phyloP scores from a whole-genome alignment of 257 asterid species.

The Cordia subcordata region DNA sequence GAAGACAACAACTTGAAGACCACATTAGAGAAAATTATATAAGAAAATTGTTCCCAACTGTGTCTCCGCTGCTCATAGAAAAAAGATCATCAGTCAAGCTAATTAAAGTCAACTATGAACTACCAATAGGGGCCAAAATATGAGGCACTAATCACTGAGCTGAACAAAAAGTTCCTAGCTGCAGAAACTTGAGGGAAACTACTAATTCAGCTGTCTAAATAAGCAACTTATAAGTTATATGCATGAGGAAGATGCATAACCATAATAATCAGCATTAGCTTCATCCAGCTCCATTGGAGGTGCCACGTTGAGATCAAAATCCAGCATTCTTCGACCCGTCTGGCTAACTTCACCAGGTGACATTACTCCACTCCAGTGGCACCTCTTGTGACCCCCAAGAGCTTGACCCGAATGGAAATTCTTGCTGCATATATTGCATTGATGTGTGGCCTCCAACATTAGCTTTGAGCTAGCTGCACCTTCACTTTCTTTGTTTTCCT shows the following conservation, averaged over 20 bases:
- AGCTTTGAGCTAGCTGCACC: conserved; percentile 15
- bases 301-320: conserved; percentile 47
- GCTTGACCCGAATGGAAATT: conserved; percentile 12
- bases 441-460: conserved; percentile 2
- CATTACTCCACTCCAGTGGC: conserved; percentile 3
- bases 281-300: conserved; percentile 36
- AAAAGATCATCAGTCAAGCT: conserved; percentile 1
- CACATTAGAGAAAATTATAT: conserved; percentile 11
- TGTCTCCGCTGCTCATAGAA: neutral
- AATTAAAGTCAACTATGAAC: neutral
- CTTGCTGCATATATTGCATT: conserved; percentile 12
- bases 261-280: conserved; percentile 2
- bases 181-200: conserved; percentile 7
- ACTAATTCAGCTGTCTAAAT: conserved; percentile 6
- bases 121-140: neutral
- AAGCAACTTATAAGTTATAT: neutral
- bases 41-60: conserved; percentile 11
- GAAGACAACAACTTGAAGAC: conserved; percentile 12
- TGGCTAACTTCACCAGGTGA: conserved; percentile 15
- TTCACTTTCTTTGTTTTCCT: conserved; percentile 12
- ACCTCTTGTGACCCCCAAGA: conserved; percentile 22
- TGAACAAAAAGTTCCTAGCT: conserved; percentile 5
- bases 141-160: conserved; percentile 1
- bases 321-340: conserved; percentile 12
- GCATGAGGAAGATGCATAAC: conserved; percentile 11